A percentile compares a stretch with the other conserved stretches of the same genome.
Evolutionary conservation across 495 filamentous ascomycete genomes (phyloP).

Genomic region (Talaromyces stipitatus): DNA sequence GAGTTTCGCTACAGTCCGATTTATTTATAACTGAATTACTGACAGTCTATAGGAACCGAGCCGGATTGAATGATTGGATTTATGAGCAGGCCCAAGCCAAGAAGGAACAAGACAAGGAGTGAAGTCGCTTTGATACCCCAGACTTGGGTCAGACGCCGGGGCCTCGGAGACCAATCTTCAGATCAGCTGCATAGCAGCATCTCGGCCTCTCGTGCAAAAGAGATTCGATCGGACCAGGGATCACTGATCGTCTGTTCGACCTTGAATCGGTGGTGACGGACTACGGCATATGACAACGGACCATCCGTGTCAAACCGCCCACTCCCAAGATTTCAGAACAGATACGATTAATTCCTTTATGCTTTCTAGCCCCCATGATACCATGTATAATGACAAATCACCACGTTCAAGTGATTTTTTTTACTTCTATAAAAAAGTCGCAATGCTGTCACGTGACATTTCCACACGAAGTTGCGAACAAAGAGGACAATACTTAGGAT

Average conservation of each 20-base stretch:
- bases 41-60: conserved; percentile 54
- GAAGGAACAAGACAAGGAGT: neutral
- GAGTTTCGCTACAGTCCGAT: conserved; percentile 9
- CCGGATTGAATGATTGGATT: conserved; percentile 92
- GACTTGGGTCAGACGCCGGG: too few species aligned
- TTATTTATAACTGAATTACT: neutral
- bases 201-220: too few species aligned
- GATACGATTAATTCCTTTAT: neutral
- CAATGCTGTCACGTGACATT: conserved; percentile 1
- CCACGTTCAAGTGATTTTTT: neutral
- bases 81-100: conserved; percentile 61
- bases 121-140: too few species aligned
- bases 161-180: too few species aligned
- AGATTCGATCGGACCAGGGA: too few species aligned
- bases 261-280: too few species aligned
- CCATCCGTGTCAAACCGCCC: neutral
- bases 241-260: too few species aligned
- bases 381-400: neutral
- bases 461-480: neutral
- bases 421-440: neutral
- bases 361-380: neutral
- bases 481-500: conserved; percentile 6
- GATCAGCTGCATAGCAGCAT: too few species aligned
- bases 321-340: neutral
- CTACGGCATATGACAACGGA: neutral